Base-by-base conservation (phyloP, 495 filamentous ascomycete genomes). In the Penicillium canariense region DNA sequence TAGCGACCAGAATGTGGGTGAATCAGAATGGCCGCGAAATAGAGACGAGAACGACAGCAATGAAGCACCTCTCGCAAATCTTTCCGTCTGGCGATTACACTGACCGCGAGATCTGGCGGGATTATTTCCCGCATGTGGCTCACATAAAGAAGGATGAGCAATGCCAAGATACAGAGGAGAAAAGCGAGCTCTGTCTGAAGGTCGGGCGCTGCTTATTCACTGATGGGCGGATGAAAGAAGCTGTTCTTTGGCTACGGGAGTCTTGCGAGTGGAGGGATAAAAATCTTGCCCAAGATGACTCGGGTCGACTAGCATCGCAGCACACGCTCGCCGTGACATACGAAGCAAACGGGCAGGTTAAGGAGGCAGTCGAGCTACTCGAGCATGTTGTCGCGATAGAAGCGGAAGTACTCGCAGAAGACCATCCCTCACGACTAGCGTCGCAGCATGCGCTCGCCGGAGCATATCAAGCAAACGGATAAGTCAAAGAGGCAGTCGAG, bases 61-160 rank as follows among this genome's bases (percentile, higher is more conserved):
- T n/a, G n/a, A n/a, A n/a, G n/a, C n/a, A n/a, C n/a, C n/a, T n/a
- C n/a, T n/a, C n/a, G n/a, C n/a, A n/a, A n/a, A n/a, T n/a, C n/a
- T 70, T 67, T 54, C 68, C 63, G 20, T 64, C 52, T 7, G 15
- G 57, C 50, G 58, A 67, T 27, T 67, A 61, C 32, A 44, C 18
- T 23, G 67, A 72, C 49, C 66, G 54, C 15, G 54, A 51, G 49
- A 47, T 63, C 15, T 69, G 66, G 69, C 47, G 59, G 17, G 49
- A 44, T 45, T 70, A 72, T 56, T 48, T 72, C 30, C 69, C 66
- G 36, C 68, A 72, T 55, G 61, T 58, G 49, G n/a, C 54, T 25
- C 28, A 46, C 65, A 32, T 32, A 6, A 12, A 6, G 6, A 12
- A 12, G 30, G 6, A 12, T 6, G 30, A 32, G 30, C 6, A 48